phyloP scores from a whole-genome alignment of 129 eudicot genomes.

The Helichrysum umbraculigerum region DNA sequence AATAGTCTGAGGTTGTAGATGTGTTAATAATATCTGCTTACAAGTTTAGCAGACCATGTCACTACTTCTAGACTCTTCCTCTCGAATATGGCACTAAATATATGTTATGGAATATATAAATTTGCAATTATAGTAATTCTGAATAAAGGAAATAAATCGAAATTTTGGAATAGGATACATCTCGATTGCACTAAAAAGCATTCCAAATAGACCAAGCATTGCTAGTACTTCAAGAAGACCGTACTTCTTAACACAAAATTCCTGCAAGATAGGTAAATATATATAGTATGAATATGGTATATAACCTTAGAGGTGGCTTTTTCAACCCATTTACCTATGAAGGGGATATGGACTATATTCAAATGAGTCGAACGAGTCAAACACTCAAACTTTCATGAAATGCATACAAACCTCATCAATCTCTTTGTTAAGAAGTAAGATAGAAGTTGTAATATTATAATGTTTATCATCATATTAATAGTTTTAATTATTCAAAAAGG shows the following conservation, averaged over 20 bases:
- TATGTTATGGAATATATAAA: conserved; percentile 39
- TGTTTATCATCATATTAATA: too few relatives aligned
- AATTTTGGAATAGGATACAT: conserved; percentile 65
- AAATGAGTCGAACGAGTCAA: too few relatives aligned
- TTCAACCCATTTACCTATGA: too few relatives aligned
- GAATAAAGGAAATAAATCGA: neutral
- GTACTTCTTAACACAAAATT: conserved; percentile 72
- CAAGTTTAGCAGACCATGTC: conserved; percentile 59
- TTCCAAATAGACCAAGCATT: conserved; percentile 85
- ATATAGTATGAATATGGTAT: neutral
- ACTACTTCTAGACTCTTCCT: conserved; percentile 49
- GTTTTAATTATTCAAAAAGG: too few relatives aligned
- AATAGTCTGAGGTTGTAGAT: neutral
- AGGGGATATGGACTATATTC: too few relatives aligned
- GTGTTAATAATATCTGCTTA: conserved; percentile 27
- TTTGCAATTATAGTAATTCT: neutral
- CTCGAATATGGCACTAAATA: conserved; percentile 54
- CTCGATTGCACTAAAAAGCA: conserved; percentile 61
- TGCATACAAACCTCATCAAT: too few relatives aligned
- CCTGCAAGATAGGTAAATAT: conserved; percentile 40
- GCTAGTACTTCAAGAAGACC: conserved; percentile 66
- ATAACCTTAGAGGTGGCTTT: too few relatives aligned
- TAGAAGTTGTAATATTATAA: too few relatives aligned
- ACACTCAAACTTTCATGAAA: too few relatives aligned
- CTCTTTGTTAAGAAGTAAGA: too few relatives aligned